Evolutionary conservation across 345 rosid genomes (phyloP).

Genomic region (Rhodomyrtus tomentosa): DNA sequence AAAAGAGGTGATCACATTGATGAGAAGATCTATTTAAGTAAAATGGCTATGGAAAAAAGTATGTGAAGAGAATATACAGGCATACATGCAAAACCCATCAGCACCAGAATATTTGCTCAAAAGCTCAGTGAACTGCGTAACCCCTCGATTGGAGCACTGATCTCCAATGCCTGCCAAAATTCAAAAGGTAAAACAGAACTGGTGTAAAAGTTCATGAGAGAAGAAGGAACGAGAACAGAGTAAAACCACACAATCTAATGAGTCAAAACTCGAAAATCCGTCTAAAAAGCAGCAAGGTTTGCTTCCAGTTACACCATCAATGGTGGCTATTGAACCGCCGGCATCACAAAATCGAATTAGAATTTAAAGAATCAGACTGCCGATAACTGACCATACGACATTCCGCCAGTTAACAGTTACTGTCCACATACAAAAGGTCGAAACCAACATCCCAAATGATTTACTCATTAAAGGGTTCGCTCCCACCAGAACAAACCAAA

Average conservation of each 20-base stretch:
- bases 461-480: not conserved
- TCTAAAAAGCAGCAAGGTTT: not conserved
- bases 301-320: not conserved
- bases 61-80: not conserved
- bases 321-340: not conserved
- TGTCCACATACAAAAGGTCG: not conserved
- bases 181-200: not conserved
- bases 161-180: slow-evolving; percentile 63
- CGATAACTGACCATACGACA: not conserved
- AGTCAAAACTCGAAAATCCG: not conserved
- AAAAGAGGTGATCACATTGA: not conserved
- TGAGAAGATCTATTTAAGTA: not conserved
- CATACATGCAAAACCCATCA: slow-evolving; percentile 75
- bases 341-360: not conserved
- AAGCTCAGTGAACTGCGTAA: slow-evolving; percentile 54
- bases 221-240: not conserved
- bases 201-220: not conserved
- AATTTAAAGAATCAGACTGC: not conserved
- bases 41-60: not conserved
- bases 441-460: not conserved
- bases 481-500: not conserved
- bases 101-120: slow-evolving; percentile 51
- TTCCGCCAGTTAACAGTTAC: not conserved
- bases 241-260: not conserved
- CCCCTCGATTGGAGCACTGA: slow-evolving; percentile 47